Evolutionary conservation across 106 monocot species (phyloP), one percentile per base, ranked within the genome.

Genomic region (Cymbidium sinense): DNA sequence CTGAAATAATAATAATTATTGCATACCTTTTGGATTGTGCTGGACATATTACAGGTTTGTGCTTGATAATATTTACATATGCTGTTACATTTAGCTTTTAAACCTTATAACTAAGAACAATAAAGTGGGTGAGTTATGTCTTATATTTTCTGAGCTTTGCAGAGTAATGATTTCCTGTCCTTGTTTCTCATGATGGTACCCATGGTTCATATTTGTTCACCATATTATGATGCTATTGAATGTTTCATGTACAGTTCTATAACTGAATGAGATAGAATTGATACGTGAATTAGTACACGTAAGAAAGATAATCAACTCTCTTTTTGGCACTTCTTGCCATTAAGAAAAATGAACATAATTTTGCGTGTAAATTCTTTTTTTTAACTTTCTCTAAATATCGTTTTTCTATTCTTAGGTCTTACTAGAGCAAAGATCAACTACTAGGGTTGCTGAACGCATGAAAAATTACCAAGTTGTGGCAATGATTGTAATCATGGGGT

Each of bases 401-500:
- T 19, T 0, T 21, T 67, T 73, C 50, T 64, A 67, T 77, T 0
- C 36, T 39, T 83, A 98, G 96, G 86, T 92, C 79, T 62, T 98
- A 52, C 67, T 98, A 20, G 93, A 94, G 41, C 83, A 94, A 79
- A 79, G 43, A 76, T 91, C 85, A 51, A 64, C 17, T 72, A 35
- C 17, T 34, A 82, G 80, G 34, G 82, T 94, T 77, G 82, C 84
- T 25, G 85, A 98, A 50, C 82, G 85, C n/a, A 94, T 98, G 91
- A 89, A 86, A 75, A 86, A 78, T 73, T 92, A 98, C 78, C 87
- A 94, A 72, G 91, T 86, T 29, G 86, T 98, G 73, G 96, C 84
- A 21, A 94, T 98, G 96, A 27, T 94, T 77, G 74, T 98, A 76
- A 64, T 98, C 13, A 52, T 94, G 70, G 96, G 96, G 94, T 94